Base-by-base conservation (phyloP, 2,329 filamentous ascomycete genomes). In the Fusarium avenaceum region DNA sequence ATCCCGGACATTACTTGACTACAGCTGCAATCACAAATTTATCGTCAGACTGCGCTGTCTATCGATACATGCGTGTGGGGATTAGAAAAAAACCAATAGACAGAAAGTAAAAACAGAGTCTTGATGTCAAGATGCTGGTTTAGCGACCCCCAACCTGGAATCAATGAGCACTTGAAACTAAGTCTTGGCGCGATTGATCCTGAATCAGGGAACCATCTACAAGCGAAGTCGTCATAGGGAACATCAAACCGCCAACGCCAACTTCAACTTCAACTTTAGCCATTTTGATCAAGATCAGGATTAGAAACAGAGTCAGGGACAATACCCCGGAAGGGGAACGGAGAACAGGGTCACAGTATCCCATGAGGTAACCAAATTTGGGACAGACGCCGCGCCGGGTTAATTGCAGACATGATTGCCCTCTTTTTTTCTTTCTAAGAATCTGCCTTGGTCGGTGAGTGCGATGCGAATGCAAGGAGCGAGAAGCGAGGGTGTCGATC, bases 151-250 rank as follows among this genome's bases (percentile, higher is more conserved):
- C 47, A 65, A 65, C 42, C 53, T 58, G 50, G 28, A 48, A 43
- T 67, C 57, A 46, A 57, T 54, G 62, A 67, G 57, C 56, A 17
- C 22, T 63, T 44, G 62, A 49, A 56, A 44, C 30, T 15, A 30
- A 49, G 28, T 44, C 62, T 66, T 57, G 63, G 38, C 39, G 50
- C 45, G 32, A 33, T 47, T 61, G 32, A 39, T 57, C 40, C 52
- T 64, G 49, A 57, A 67, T 63, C 63, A 67, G 47, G 58, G 63
- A 64, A 67, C 33, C 42, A 55, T 63, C 57, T 10, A 38, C n/a
- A n/a, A 57, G 26, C 39, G 63, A 49, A 49, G 43, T 70, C 66
- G 66, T 70, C 66, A 69, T 70, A 57, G 24, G 38, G 55, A 22
- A 30, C 38, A 61, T 38, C 22, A 50, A 39, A 22, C 42, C 33